phyloP scores from a whole-genome alignment of 805 yeast genomes.

The Zygoascus ofunaensis region DNA sequence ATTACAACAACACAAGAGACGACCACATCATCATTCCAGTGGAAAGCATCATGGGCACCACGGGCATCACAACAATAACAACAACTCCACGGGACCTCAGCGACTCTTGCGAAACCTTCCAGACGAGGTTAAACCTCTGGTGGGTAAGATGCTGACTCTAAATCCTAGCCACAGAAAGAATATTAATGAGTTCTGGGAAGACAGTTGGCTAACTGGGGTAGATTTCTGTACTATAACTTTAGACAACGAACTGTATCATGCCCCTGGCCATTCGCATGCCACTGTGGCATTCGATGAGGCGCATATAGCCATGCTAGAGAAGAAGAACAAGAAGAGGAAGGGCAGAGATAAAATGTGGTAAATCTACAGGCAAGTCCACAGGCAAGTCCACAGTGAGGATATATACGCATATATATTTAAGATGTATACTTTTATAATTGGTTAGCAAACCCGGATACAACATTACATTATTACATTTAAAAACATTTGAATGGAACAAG shows the following conservation, averaged over 20 bases:
- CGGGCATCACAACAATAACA: conserved; percentile 18
- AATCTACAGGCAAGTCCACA: not conserved
- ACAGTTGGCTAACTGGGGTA: conserved; percentile 50
- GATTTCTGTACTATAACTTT: conserved; percentile 53
- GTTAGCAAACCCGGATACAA: not conserved
- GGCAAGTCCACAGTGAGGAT: too few species aligned
- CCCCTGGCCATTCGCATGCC: conserved; percentile 72
- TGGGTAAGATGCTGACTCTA: conserved; percentile 58
- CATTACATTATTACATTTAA: not conserved
- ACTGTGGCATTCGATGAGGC: conserved; percentile 90
- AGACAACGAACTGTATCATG: conserved; percentile 23
- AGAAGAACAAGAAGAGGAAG: conserved; percentile 48
- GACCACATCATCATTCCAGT: not conserved
- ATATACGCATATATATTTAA: not conserved
- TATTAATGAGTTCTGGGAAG: conserved; percentile 47
- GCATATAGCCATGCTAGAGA: conserved; percentile 87
- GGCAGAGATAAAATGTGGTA: conserved; percentile 39
- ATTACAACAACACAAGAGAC: not conserved
- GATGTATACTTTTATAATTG: not conserved
- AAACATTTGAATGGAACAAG: too few species aligned
- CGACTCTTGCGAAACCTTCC: conserved; percentile 66
- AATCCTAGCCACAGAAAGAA: conserved; percentile 51
- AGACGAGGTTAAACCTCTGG: conserved; percentile 48
- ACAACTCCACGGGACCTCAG: conserved; percentile 44
- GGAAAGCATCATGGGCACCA: too few species aligned